These are phyloP conservation scores for Triticum monococcum DNA, from an alignment of 176 grass and related monocot species.

Conservation along the genomic window DNA sequence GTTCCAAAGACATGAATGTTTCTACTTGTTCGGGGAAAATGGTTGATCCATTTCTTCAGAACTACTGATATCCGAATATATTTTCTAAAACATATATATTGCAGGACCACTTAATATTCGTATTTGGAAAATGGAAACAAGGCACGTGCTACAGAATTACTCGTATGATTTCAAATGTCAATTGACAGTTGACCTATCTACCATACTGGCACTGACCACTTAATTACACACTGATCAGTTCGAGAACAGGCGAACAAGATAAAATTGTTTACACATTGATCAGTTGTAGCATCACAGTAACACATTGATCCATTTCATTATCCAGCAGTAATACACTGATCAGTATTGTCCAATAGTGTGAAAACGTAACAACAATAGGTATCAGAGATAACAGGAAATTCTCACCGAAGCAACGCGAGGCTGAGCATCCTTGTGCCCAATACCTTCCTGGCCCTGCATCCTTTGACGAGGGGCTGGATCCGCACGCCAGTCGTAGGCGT, in stretches of 20 bases:
- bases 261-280: background rate
- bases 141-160: background rate
- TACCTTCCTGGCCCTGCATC: background rate
- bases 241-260: background rate
- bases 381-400: background rate
- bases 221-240: background rate
- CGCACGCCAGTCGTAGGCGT: background rate
- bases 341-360: too few relatives aligned
- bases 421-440: background rate
- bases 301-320: background rate
- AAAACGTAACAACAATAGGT: background rate
- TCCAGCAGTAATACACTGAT: background rate
- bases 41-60: background rate
- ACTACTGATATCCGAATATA: background rate
- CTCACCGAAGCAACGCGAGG: slow-evolving; percentile 8
- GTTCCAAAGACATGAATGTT: background rate
- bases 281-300: too few relatives aligned
- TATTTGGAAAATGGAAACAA: background rate
- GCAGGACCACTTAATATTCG: background rate
- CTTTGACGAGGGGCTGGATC: background rate
- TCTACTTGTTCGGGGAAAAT: background rate
- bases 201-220: background rate
- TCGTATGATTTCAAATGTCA: background rate
- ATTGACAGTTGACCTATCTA: background rate
- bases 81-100: background rate